A percentile compares a stretch with the other conserved stretches of the same genome.
Conservation (phyloP, 257 asterid genomes). For the Cynanchum wilfordii region DNA sequence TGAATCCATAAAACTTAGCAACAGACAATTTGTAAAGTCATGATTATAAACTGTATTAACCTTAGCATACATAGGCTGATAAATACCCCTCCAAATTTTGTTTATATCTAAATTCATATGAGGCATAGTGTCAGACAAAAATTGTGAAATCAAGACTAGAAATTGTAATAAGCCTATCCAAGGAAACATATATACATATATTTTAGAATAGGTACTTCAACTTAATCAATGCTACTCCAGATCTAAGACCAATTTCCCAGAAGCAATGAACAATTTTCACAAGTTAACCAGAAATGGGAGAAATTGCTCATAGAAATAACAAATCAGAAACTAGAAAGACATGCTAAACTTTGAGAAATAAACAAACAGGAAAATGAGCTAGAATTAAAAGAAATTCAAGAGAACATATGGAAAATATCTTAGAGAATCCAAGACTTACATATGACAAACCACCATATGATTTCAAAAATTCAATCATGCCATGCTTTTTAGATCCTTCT, state of each 20-base stretch:
- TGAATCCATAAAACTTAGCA: background rate
- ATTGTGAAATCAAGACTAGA: background rate
- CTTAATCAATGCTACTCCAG: background rate
- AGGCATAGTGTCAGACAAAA: background rate
- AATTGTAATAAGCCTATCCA: background rate
- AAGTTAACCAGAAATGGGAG: background rate
- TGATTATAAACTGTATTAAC: background rate
- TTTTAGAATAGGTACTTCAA: background rate
- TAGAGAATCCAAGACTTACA: conserved; percentile 48
- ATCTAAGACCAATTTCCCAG: background rate
- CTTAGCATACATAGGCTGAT: background rate
- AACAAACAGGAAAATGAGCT: background rate
- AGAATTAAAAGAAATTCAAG: background rate
- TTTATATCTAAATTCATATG: background rate
- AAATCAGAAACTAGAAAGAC: background rate
- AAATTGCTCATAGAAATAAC: background rate
- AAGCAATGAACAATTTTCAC: background rate
- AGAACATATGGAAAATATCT: background rate
- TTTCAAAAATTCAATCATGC: conserved; percentile 67
- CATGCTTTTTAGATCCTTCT: conserved; percentile 72
- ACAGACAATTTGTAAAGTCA: background rate
- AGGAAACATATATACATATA: background rate
- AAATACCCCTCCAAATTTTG: background rate
- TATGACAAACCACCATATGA: conserved; percentile 79
- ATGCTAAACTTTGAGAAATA: background rate